Base-by-base conservation (phyloP, 2,329 filamentous ascomycete species). In the Penicillium capsulatum region DNA sequence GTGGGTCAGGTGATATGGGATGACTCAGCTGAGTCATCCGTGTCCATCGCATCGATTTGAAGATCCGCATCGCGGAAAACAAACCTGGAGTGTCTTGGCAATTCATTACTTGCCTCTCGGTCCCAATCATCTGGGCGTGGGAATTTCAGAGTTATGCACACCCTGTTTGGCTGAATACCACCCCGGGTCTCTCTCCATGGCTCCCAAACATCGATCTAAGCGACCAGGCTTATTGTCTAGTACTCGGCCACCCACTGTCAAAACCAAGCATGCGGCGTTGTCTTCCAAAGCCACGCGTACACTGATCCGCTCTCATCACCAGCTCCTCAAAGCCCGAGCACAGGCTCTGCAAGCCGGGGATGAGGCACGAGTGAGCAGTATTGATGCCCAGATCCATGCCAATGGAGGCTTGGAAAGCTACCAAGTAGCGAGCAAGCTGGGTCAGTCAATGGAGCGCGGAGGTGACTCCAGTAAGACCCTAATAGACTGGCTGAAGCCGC, bases 381-480 rank as follows among this genome's bases (percentile, higher is more conserved):
- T 82, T 10, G 63, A 73, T 39, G 56, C 59, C 13, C 64, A 75
- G 37, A 77, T 83, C 40, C 65, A 73, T 15, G 64, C 67, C n/a
- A 70, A 75, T 35, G 80, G 80, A 6, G 80, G 80, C 1, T 60
- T 83, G 36, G 65, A 76, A 48, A 69, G 66, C 16, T 83, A 83
- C 49, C 80, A 83, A 58, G 67, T 73, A 31, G 80, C 80, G 32
- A 81, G 78, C 63, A 79, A 76, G 45, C 72, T 75, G 34, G 80
- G 80, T 0, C 80, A 83, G 55, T 76, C 76, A 3, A 66, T 67
- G 20, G 71, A 76, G 27, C 72, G 80, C 8, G 80, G 80, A 22
- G 80, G 80, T n/a, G 80, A 83, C 58, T 79, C 78, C 2, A 80
- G 76, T 45, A 74, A 71, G 38, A 59, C 79, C 4, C 65, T 83